These are phyloP conservation scores for Nemania bipapillata DNA, from an alignment of 2,329 filamentous ascomycete species.

Conservation along the genomic window DNA sequence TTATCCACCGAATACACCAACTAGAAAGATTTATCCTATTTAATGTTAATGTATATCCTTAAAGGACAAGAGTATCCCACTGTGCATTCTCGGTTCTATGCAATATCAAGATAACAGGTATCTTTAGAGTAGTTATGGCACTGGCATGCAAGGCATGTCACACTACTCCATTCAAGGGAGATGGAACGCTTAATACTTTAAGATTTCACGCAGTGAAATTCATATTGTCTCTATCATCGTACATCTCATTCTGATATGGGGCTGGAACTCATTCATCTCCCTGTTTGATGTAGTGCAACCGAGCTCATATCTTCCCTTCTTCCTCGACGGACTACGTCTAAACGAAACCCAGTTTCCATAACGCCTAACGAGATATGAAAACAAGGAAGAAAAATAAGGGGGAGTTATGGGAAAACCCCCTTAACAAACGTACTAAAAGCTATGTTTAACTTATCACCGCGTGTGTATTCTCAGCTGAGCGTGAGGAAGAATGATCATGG, in stretches of 20 bases:
- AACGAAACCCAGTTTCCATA: slow-evolving; percentile 16
- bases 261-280: background rate
- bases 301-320: slow-evolving; percentile 4
- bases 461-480: slow-evolving; percentile 10
- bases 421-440: background rate
- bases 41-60: background rate
- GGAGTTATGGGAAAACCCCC: background rate
- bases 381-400: background rate
- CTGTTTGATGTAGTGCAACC: background rate
- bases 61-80: too few species aligned
- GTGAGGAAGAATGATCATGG: background rate
- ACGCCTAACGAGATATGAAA: slow-evolving; percentile 5
- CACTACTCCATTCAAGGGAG: background rate
- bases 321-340: slow-evolving; percentile 17
- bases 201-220: background rate
- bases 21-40: background rate
- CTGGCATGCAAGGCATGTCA: too few species aligned
- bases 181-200: too few species aligned
- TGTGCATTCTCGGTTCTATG: too few species aligned
- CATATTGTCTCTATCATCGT: slow-evolving; percentile 20
- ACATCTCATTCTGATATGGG: slow-evolving; percentile 10
- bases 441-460: background rate
- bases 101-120: too few species aligned
- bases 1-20: background rate
- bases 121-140: too few species aligned